A percentile compares a stretch with the other conserved stretches of the same genome.
phyloP scores from a whole-genome alignment of 306 rosid species.

The Sicyos baderoa region DNA sequence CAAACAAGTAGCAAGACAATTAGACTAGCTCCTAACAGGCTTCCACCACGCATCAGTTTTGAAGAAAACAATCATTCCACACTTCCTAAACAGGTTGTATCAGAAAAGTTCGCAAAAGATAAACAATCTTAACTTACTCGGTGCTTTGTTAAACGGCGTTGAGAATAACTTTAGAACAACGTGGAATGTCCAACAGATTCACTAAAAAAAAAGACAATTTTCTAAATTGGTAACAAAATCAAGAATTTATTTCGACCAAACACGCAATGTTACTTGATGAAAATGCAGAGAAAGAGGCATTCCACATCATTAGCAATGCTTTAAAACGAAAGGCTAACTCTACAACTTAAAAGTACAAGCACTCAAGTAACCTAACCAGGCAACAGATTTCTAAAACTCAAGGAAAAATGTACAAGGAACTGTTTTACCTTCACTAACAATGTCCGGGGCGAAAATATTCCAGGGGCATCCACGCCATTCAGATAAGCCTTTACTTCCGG shows the following conservation, averaged over 20 bases:
- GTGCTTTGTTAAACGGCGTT: neutral
- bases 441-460: slow-evolving; percentile 50
- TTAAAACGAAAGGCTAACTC: slow-evolving; percentile 15
- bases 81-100: neutral
- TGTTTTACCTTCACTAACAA: slow-evolving; percentile 62
- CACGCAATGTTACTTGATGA: neutral
- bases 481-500: slow-evolving; percentile 96
- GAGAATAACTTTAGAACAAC: slow-evolving; percentile 5
- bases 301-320: neutral
- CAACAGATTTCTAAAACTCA: neutral
- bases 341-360: neutral
- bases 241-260: neutral
- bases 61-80: neutral
- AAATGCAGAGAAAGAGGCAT: neutral
- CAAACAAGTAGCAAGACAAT: neutral
- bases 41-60: neutral
- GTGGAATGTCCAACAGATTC: neutral
- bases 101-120: neutral
- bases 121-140: neutral
- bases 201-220: neutral
- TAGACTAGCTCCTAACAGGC: neutral
- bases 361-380: neutral
- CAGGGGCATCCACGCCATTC: slow-evolving; percentile 91
- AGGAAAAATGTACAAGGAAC: neutral
- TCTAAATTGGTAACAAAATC: neutral